phyloP scores from a whole-genome alignment of 169 alveolate genomes.

The Plasmodium coatneyi region DNA sequence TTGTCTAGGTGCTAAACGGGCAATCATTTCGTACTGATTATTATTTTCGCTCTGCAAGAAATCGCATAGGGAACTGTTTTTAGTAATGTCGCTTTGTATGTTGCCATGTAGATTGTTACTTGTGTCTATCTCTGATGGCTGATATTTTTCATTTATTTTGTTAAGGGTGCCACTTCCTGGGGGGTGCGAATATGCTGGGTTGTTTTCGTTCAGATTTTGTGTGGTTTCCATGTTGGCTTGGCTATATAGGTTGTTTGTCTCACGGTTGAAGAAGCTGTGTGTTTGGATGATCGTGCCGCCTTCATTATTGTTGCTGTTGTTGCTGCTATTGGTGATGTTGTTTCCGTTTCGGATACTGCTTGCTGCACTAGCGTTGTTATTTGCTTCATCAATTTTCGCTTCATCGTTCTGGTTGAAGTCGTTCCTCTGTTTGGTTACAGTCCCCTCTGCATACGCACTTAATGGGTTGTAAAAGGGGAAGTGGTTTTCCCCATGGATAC shows the following conservation, averaged over 20 bases:
- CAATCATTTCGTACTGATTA: neutral
- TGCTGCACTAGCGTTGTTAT: neutral
- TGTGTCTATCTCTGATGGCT: neutral
- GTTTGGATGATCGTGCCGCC: neutral
- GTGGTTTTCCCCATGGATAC: neutral
- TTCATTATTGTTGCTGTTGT: neutral
- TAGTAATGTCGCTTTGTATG: neutral
- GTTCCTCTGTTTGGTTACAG: neutral
- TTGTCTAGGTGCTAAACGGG: neutral
- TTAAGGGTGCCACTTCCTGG: neutral
- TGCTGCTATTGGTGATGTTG: neutral
- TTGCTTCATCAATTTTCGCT: neutral
- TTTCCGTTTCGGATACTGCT: neutral
- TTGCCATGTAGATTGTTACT: neutral
- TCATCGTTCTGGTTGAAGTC: neutral
- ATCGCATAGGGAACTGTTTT: neutral
- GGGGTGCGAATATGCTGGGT: neutral
- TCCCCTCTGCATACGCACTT: constrained; percentile 1
- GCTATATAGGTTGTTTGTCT: neutral
- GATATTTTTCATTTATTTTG: constrained; percentile 8
- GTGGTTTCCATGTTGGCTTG: neutral
- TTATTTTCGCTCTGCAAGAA: neutral
- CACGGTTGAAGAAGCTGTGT: neutral
- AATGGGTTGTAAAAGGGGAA: neutral
- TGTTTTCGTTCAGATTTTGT: neutral